Percentiles rank a stretch among this genome's conserved stretches.
Conservation (phyloP, 2,329 filamentous ascomycete species). For the Trichophyton verrucosum region DNA sequence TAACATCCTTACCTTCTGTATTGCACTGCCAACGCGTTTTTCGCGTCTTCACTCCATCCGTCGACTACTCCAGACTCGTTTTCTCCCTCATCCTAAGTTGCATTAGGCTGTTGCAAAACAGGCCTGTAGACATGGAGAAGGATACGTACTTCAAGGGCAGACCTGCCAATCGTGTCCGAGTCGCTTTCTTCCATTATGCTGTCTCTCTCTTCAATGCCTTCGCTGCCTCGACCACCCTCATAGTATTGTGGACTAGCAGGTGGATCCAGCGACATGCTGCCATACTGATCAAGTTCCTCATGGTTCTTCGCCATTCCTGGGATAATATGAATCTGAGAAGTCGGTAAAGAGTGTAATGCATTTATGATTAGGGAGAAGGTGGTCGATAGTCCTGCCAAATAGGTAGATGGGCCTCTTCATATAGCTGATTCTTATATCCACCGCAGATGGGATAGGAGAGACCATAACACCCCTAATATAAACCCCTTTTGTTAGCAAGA, state of each 20-base stretch:
- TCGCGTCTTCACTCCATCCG: not conserved
- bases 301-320: not conserved
- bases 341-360: not conserved
- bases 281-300: not conserved
- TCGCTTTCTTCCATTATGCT: not conserved
- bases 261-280: not conserved
- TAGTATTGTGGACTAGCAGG: not conserved
- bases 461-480: not conserved
- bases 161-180: not conserved
- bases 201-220: not conserved
- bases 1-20: not conserved
- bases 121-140: not conserved
- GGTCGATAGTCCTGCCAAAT: not conserved
- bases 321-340: not conserved
- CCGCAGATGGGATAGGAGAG: not conserved
- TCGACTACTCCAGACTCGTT: not conserved
- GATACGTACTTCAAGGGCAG: not conserved
- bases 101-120: not conserved
- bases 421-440: not conserved
- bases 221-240: not conserved
- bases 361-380: not conserved
- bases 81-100: not conserved
- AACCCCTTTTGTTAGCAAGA: no score
- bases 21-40: not conserved
- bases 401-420: no score